phyloP scores from a whole-genome alignment of 2,329 filamentous ascomycete species.

The Colletotrichum sp. region DNA sequence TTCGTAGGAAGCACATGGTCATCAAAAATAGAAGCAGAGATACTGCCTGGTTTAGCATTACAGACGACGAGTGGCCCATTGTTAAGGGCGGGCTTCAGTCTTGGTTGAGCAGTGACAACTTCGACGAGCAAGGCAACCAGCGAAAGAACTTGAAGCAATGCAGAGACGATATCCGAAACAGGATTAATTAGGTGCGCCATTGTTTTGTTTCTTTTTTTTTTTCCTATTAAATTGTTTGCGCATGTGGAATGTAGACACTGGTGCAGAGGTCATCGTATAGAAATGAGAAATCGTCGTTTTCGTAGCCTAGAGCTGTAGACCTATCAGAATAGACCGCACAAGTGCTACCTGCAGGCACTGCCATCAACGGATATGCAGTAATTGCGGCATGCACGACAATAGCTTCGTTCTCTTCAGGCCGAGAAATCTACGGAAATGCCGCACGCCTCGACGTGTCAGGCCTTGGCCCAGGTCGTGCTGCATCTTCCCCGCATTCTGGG shows the following conservation, averaged over 20 bases:
- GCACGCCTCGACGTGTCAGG: not conserved
- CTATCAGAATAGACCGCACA: no score
- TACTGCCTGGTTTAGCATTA: conserved; percentile 64
- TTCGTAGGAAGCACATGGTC: conserved; percentile 58
- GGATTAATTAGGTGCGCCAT: no score
- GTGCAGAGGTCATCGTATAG: no score
- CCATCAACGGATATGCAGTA: no score
- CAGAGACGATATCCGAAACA: conserved; percentile 11
- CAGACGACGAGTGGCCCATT: conserved; percentile 62
- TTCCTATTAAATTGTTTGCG: no score
- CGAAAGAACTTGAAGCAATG: conserved; percentile 46
- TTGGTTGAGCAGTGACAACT: conserved; percentile 63
- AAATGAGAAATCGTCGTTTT: no score
- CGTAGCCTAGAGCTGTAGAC: no score
- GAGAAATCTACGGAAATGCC: not conserved
- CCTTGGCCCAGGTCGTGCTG: not conserved
- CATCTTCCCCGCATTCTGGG: not conserved
- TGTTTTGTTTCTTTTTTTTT: no score
- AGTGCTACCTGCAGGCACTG: no score
- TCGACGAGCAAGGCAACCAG: conserved; percentile 59
- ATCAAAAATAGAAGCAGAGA: conserved; percentile 62
- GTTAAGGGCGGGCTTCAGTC: conserved; percentile 50
- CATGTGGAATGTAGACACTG: no score
- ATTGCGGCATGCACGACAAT: no score
- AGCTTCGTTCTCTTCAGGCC: no score